A percentile compares a stretch with the other conserved stretches of the same genome.
Conservation (phyloP, 495 filamentous ascomycete species). For the Clohesyomyces aquaticus region DNA sequence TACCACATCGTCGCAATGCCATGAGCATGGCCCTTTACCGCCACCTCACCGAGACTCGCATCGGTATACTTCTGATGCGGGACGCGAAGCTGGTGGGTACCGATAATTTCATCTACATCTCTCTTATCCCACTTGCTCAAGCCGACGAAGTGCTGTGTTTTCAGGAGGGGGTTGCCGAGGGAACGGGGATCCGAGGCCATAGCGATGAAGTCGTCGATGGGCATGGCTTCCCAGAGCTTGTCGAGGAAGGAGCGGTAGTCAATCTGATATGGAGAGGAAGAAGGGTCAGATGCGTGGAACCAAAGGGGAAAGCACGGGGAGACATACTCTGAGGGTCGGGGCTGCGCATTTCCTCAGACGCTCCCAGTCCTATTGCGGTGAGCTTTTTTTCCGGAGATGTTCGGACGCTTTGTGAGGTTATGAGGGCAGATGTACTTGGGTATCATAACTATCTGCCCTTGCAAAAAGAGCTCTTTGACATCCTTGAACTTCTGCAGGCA, state of each 20-base stretch:
- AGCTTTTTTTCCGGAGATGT: too few relatives aligned
- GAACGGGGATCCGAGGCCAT: constrained; percentile 68
- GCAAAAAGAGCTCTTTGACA: constrained; percentile 55
- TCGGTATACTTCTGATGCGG: constrained; percentile 69
- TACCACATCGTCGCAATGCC: constrained; percentile 71
- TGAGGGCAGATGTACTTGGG: too few relatives aligned
- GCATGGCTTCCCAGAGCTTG: constrained; percentile 69
- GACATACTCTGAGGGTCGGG: constrained; percentile 60
- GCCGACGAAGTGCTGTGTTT: constrained; percentile 77
- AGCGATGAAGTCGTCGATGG: constrained; percentile 66
- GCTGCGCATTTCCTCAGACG: constrained; percentile 70
- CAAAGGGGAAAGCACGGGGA: neutral
- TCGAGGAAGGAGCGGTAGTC: constrained; percentile 75
- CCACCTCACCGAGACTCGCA: constrained; percentile 52
- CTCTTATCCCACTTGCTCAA: constrained; percentile 69
- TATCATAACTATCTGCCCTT: constrained; percentile 81
- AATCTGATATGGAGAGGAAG: constrained; percentile 47
- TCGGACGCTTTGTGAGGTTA: too few relatives aligned
- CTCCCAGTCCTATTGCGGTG: constrained; percentile 80
- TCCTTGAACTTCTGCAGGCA: too few relatives aligned
- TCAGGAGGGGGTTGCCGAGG: constrained; percentile 68
- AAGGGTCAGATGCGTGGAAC: too few relatives aligned
- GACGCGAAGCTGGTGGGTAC: constrained; percentile 74
- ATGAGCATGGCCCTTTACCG: constrained; percentile 69
- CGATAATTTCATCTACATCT: constrained; percentile 65